Conservation (phyloP, 352 stramenopile genomes). For the Phytophthora citricola region DNA sequence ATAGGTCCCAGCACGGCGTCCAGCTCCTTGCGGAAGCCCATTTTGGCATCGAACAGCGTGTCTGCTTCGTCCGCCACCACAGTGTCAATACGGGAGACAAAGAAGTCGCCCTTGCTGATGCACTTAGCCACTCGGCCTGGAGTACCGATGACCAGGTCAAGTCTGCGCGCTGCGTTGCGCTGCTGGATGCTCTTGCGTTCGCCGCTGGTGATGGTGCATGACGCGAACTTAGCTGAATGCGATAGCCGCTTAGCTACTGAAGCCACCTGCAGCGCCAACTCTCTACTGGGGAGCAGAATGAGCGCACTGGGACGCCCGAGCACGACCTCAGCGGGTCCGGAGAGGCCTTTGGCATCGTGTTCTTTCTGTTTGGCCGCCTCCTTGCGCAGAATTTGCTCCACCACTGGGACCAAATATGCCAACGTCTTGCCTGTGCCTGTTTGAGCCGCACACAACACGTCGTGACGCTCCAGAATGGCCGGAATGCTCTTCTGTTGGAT, state of each 20-base stretch:
- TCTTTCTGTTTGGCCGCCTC: slow-evolving; percentile 40
- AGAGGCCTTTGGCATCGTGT: slow-evolving; percentile 8
- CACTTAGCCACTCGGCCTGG: slow-evolving; percentile 78
- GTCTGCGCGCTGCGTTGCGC: slow-evolving; percentile 44
- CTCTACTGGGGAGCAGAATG: slow-evolving; percentile 69
- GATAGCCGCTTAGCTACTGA: slow-evolving; percentile 72
- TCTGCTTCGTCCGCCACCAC: slow-evolving; percentile 84
- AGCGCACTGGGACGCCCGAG: slow-evolving; percentile 55
- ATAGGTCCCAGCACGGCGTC: slow-evolving; percentile 74
- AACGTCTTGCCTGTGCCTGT: slow-evolving; percentile 78
- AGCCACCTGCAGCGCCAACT: slow-evolving; percentile 72
- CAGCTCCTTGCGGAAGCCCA: slow-evolving; percentile 80
- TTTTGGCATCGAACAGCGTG: slow-evolving; percentile 83
- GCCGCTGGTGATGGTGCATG: slow-evolving; percentile 64
- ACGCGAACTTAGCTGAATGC: slow-evolving; percentile 76
- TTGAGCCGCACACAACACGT: slow-evolving; percentile 71
- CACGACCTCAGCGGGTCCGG: slow-evolving; percentile 15
- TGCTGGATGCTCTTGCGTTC: slow-evolving; percentile 78
- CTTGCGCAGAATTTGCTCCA: slow-evolving; percentile 58
- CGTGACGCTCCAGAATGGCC: slow-evolving; percentile 50
- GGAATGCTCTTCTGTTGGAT: slow-evolving; percentile 69
- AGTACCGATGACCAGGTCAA: slow-evolving; percentile 83
- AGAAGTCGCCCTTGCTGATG: slow-evolving; percentile 74
- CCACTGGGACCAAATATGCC: slow-evolving; percentile 62
- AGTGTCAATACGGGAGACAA: slow-evolving; percentile 74